Evolutionary conservation across 306 rosid genomes (phyloP), one percentile per base, ranked within the genome.

Genomic region (Sphenostylis stenocarpa): DNA sequence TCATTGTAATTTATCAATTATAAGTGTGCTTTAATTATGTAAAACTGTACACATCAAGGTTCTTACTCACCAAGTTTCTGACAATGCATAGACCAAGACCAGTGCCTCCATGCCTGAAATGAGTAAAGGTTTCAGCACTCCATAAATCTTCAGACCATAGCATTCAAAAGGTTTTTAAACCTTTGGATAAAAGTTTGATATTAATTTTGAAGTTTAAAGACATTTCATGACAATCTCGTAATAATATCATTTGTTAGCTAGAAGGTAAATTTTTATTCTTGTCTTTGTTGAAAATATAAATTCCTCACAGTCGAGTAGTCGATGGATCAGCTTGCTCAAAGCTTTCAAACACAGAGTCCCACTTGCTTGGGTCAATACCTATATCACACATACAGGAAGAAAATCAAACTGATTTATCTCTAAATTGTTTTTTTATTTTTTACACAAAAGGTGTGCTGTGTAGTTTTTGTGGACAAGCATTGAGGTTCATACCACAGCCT

Each of bases 271-370:
- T 47, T 55, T 41, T 44, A 0, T 13, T 63, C 17, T 69, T 33
- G 38, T 69, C 24, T 13, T 44, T 48, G 23, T 29, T 36, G 43
- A 65, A 31, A 72, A 58, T 60, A 29, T 70, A 21, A 81, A 62
- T 70, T 78, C 77, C 97, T 88, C 72, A 96, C 99, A 96, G 85
- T 84, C 99, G 77, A 47, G 98, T 96, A 39, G 99, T 96, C 39
- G 99, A 91, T 81, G 98, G 99, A 87, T 96, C 99, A 31, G 97
- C 99, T 84, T 96, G 99, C 88, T 96, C 99, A 76, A 96, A 96
- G 88, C 99, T 96, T 86, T 96, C 99, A 65, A 96, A 96, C 70
- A 96, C 99, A 17, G 97, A 88, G 62, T 96, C 98, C 99, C 98
- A 96, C 84, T 96, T 96, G 81, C 93, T 81, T 52, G 97, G 90